Base-by-base conservation (phyloP, 176 grass and related monocot species). In the Olyra latifolia region DNA sequence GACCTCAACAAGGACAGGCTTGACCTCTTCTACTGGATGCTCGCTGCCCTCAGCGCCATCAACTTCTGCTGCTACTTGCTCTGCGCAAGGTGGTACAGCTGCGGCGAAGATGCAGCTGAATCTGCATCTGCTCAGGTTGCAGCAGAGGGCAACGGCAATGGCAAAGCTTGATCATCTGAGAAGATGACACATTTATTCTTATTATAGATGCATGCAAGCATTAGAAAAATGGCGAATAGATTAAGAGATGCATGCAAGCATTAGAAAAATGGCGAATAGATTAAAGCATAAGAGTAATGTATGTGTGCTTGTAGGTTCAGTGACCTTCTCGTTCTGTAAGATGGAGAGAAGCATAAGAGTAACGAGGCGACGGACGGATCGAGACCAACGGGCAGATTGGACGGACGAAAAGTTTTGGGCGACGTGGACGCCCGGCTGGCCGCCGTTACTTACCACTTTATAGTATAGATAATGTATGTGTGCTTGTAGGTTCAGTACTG, bases 1-100 rank as follows among this genome's bases (percentile, higher is more conserved):
- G 91, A 93, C 35, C 81, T 93, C 1, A 66, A 93, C 78, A 93
- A 85, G 82, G 91, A 93, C 53, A 85, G 88, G 54, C 60, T 93
- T 15, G 84, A 93, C 46, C 72, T 87, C 14, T 87, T 91, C 75
- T 91, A 93, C 43, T 93, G 91, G 91, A 52, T 87, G 56, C 71
- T 93, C 25, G 84, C 91, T 7, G 84, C 7, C 1, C 87, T 93
- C 42, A 85, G 91, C 52, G 55, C 87, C 22, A 66, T 87, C 25
- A 93, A 93, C 83, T 93, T 90, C 81, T 78, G 75, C 66, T 85
- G 87, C 62, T 93, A 88, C 38, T 55, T 93, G n/a, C 68, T 90
- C 50, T 93, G 87, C 17, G 78, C 88, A 4, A 75, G 80, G 80
- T 93, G 91, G 88, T 81, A 90, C 28, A 72, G 8, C 43, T 61